Evolutionary conservation across 2,329 filamentous ascomycete species (phyloP), one percentile per base, ranked within the genome.

Genomic region (Penicillium sp.): DNA sequence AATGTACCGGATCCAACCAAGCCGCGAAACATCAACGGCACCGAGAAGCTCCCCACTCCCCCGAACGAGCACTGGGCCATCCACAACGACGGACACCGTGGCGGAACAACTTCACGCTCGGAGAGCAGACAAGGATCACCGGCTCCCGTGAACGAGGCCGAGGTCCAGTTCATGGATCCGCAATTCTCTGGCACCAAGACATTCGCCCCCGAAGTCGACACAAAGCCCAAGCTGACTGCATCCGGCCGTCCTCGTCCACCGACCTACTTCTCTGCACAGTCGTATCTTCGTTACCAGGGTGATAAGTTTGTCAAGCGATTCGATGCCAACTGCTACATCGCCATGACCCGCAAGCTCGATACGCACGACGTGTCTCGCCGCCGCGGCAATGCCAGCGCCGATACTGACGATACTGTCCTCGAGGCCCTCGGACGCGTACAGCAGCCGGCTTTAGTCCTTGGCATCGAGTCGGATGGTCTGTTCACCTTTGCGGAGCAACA

Each of bases 251-350:
- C 72, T 57, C 73, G 74, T 7, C 84, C 86, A 0, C 86, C 87
- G 8, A 94, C 91, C n/a, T 97, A 97, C 77, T 99, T 97, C 77
- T 97, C 94, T 0, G 94, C 94, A 0, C 94, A 99, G 74, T 97
- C 93, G 0, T 99, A 99, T 76, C 84, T 99, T 43, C 89, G 94
- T 21, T 99, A 99, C 76, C 94, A 99, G 77, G 93, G 92, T 56
- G 85, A 89, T 68, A 99, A 99, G 75, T 99, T 99, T 69, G 94
- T 97, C 68, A 92, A 90, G 75, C 89, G 94, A 10, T 99, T 97
- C 74, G 94, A 99, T 75, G 91, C 92, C 69, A 99, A 99, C 75
- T 99, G 94, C 79, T 99, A 99, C 79, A 97, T 99, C 67, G 93
- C 94, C 65, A 97, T 99, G 76, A 97, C 94, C 5, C 89, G 94